phyloP scores from a whole-genome alignment of 2,329 filamentous ascomycete genomes.

The Alternaria tenuissima region DNA sequence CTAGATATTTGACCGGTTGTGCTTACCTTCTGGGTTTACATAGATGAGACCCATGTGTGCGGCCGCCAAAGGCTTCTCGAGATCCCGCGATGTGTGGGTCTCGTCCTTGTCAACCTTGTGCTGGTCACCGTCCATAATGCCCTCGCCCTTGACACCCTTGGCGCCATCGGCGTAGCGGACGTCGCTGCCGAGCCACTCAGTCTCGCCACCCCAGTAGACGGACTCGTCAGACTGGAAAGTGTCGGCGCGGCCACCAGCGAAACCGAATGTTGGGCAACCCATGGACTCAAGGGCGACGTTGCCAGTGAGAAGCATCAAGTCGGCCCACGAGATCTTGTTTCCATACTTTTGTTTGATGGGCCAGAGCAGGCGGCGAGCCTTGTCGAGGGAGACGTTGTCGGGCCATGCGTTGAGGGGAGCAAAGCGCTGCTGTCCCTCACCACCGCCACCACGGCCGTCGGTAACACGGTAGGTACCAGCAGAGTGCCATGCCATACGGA shows the following conservation, averaged over 20 bases:
- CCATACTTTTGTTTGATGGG: conserved; percentile 87
- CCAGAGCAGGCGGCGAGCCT: conserved; percentile 80
- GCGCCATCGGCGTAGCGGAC: conserved; percentile 68
- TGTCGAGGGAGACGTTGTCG: conserved; percentile 80
- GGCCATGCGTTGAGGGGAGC: conserved; percentile 85
- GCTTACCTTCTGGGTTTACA: conserved; percentile 72
- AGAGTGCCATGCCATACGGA: conserved; percentile 84
- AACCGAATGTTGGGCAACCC: conserved; percentile 77
- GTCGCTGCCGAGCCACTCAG: conserved; percentile 77
- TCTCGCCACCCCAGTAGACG: conserved; percentile 79
- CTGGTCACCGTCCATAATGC: conserved; percentile 48
- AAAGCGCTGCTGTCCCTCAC: conserved; percentile 79
- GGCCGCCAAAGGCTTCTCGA: conserved; percentile 73
- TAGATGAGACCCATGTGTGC: conserved; percentile 82
- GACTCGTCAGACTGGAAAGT: conserved; percentile 79
- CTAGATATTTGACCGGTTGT: not conserved
- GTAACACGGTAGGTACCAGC: conserved; percentile 79
- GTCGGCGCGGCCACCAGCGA: conserved; percentile 75
- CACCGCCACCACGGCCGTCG: conserved; percentile 78
- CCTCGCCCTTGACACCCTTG: conserved; percentile 55
- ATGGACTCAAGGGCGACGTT: conserved; percentile 81
- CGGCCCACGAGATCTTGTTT: conserved; percentile 82
- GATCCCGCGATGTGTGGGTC: conserved; percentile 62
- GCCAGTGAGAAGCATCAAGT: conserved; percentile 74
- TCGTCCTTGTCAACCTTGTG: conserved; percentile 40